Evolutionary conservation across 306 rosid genomes (phyloP), one percentile per base, ranked within the genome.

Genomic region (Ammopiptanthus mongolicus): DNA sequence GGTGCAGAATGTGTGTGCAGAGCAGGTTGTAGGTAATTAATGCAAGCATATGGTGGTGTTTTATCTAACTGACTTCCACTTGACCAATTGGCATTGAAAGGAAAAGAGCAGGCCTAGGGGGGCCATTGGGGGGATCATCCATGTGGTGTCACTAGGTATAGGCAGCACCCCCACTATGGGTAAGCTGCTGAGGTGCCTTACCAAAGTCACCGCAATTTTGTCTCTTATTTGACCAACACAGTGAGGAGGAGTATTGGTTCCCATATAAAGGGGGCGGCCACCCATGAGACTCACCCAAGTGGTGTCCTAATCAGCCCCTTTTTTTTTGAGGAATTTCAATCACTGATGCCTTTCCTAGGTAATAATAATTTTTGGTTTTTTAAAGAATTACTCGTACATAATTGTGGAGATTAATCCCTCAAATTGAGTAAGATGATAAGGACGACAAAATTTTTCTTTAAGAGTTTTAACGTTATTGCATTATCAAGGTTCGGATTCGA

Each of bases 11-110:
- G 44, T 1, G 47, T 9, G 47, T 41, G 34, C 61, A 64, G 69
- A 79, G 53, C 0, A 42, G 36, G 0, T 13, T 22, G 28, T 58
- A 59, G 68, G 79, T 44, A 75, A 53, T 81, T 39, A 81, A 81
- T 75, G 81, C 69, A 63, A 53, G 74, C 85, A 81, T 64, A 64
- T 76, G 85, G 69, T 63, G 18, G 81, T 81, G 85, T 70, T 81
- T 76, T 2, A 50, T 75, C 37, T 21, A 76, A 69, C 74, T 63
- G 81, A 76, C 8, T 31, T 57, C 64, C 85, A 81, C 81, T 81
- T 69, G 77, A 76, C 52, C 48, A 74, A 12, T 22, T 75, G 46
- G 28, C 64, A 65, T 29, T 33, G 57, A 57, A 65, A 39, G 10
- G 23, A 3, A 3, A 1, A 48, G 48, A 10, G 50, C 25, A 55